phyloP scores from a whole-genome alignment of 768 basidiomycete genomes.

The Suillus alpinus region DNA sequence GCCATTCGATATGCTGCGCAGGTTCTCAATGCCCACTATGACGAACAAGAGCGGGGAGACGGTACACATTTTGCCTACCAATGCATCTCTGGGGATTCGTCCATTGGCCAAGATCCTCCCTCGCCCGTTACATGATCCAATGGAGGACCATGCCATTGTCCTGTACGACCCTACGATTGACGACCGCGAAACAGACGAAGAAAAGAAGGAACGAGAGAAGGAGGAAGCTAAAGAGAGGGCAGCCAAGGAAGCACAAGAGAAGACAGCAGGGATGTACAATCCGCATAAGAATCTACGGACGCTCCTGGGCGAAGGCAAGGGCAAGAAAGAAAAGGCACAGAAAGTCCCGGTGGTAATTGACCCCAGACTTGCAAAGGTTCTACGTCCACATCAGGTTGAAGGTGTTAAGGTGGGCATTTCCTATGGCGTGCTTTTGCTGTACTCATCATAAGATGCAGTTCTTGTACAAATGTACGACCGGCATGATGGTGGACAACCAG shows the following conservation, averaged over 20 bases:
- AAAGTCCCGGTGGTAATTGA: slow-evolving; percentile 99
- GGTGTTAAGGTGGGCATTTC: slow-evolving; percentile 80
- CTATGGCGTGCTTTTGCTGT: slow-evolving; percentile 1
- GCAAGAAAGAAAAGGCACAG: slow-evolving; percentile 57
- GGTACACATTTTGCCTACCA: slow-evolving; percentile 54
- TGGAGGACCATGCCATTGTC: slow-evolving; percentile 97
- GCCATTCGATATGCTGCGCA: slow-evolving; percentile 62
- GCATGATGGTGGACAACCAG: slow-evolving; percentile 88
- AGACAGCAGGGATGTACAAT: slow-evolving; percentile 73
- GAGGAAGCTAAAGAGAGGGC: slow-evolving; percentile 67
- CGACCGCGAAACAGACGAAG: slow-evolving; percentile 86
- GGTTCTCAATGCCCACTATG: slow-evolving; percentile 87
- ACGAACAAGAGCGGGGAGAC: slow-evolving; percentile 64
- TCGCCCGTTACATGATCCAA: slow-evolving; percentile 93
- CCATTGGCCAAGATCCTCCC: slow-evolving; percentile 79
- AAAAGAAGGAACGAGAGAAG: slow-evolving; percentile 68
- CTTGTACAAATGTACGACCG: slow-evolving; percentile 91
- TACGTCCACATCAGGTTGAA: slow-evolving; percentile 97
- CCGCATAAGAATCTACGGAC: slow-evolving; percentile 90
- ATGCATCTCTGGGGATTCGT: slow-evolving; percentile 81
- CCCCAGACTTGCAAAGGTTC: slow-evolving; percentile 78
- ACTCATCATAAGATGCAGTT: slow-evolving; percentile 54
- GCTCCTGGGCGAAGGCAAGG: slow-evolving; percentile 68
- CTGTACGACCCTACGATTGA: slow-evolving; percentile 96
- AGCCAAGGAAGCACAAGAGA: slow-evolving; percentile 62